phyloP scores from a whole-genome alignment of 179 eudicot genomes.

The Gypsophila paniculata region DNA sequence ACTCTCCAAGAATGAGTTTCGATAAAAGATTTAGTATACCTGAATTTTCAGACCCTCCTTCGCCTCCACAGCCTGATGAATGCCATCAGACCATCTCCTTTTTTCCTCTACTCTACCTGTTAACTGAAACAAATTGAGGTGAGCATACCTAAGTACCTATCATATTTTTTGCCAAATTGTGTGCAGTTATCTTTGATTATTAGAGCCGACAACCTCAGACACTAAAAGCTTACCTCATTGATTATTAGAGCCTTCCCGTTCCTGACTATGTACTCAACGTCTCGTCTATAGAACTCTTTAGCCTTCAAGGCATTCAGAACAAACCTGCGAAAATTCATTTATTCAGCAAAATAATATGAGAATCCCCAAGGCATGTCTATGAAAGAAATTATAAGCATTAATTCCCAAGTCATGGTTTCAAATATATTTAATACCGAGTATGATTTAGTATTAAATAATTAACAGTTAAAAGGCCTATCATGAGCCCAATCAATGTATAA shows the following conservation, averaged over 20 bases:
- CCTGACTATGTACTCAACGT: conserved; percentile 88
- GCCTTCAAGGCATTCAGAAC: conserved; percentile 93
- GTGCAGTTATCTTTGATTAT: not conserved
- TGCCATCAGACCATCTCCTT: conserved; percentile 98
- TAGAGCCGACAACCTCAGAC: not conserved
- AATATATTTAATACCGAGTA: not conserved
- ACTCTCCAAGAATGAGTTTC: not conserved
- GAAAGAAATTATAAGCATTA: conserved; percentile 5
- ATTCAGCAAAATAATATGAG: not conserved
- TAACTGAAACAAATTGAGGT: conserved; percentile 46
- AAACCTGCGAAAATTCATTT: conserved; percentile 53
- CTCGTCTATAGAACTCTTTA: conserved; percentile 87
- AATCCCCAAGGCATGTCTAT: not conserved
- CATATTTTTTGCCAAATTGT: conserved; percentile 2
- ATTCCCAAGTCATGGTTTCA: not conserved
- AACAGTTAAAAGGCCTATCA: not conserved
- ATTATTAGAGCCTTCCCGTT: conserved; percentile 90
- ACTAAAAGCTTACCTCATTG: conserved; percentile 61
- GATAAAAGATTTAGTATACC: conserved; percentile 32
- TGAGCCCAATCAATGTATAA: conserved; percentile 4
- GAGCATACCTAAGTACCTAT: conserved; percentile 2
- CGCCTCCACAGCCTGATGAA: conserved; percentile 99
- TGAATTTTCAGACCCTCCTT: conserved; percentile 88
- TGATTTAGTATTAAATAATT: not conserved
- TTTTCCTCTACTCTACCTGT: conserved; percentile 98